A percentile compares a stretch with the other conserved stretches of the same genome.
phyloP scores from a whole-genome alignment of 2,329 filamentous ascomycete species.

The Raffaelea ambrosiae region DNA sequence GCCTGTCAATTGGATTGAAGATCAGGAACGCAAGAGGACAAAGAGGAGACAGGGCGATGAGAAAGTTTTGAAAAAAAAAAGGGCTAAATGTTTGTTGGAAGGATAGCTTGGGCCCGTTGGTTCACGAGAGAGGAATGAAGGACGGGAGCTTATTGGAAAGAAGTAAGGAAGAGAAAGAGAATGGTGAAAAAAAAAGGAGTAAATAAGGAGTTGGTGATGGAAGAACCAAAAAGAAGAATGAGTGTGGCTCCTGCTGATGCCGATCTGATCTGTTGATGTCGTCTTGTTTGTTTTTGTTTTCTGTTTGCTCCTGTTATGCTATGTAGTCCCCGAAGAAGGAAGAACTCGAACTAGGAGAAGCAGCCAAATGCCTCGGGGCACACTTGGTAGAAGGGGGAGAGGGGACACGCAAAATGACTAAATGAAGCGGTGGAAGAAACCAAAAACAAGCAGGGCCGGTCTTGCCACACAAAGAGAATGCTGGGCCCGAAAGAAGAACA shows the following conservation, averaged over 20 bases:
- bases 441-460: too few species aligned
- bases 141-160: background rate
- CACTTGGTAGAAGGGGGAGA: background rate
- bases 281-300: too few species aligned
- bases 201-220: too few species aligned
- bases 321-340: too few species aligned
- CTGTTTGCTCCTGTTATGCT: too few species aligned
- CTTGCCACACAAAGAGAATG: too few species aligned
- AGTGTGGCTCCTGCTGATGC: background rate
- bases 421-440: too few species aligned
- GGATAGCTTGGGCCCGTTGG: background rate
- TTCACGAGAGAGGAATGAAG: background rate
- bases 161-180: background rate
- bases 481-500: too few species aligned
- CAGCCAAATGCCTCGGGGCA: background rate
- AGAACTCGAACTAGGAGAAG: background rate
- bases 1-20: background rate
- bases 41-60: slow-evolving; percentile 14
- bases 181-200: too few species aligned
- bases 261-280: background rate
- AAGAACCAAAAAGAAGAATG: background rate
- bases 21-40: slow-evolving; percentile 13
- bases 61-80: slow-evolving; percentile 8
- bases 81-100: slow-evolving; percentile 7
- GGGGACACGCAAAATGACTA: background rate